phyloP scores from a whole-genome alignment of 345 rosid species.

The Rubroshorea leprosula region DNA sequence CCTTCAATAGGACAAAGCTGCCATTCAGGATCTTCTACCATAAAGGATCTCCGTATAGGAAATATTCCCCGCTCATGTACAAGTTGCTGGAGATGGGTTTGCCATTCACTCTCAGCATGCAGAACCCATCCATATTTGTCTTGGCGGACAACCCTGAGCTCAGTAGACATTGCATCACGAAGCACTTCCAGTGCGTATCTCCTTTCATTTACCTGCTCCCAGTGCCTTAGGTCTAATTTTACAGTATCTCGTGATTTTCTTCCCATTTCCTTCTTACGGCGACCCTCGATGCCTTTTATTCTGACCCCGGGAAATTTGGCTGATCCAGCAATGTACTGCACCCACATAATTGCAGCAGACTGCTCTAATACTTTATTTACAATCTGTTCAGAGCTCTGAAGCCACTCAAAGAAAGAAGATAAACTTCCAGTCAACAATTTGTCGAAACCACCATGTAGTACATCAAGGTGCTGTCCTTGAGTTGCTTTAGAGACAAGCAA shows the following conservation, averaged over 20 bases:
- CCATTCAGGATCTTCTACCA: constrained; percentile 76
- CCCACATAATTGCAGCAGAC: constrained; percentile 97
- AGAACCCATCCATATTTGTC: constrained; percentile 99
- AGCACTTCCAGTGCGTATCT: constrained; percentile 91
- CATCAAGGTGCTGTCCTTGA: constrained; percentile 77
- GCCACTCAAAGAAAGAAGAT: constrained; percentile 79
- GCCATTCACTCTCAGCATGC: constrained; percentile 99
- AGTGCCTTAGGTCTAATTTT: constrained; percentile 77
- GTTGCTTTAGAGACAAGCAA: constrained; percentile 81
- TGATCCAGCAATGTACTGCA: constrained; percentile 85
- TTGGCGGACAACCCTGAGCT: constrained; percentile 97
- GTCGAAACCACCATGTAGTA: constrained; percentile 94
- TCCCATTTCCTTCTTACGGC: constrained; percentile 89
- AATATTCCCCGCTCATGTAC: constrained; percentile 96
- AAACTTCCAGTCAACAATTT: constrained; percentile 74
- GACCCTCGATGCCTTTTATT: constrained; percentile 89
- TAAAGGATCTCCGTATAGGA: constrained; percentile 62
- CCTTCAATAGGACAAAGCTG: constrained; percentile 99
- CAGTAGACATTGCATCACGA: constrained; percentile 97
- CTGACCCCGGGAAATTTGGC: constrained; percentile 95
- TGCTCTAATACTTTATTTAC: constrained; percentile 89
- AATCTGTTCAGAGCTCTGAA: constrained; percentile 66
- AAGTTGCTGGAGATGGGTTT: constrained; percentile 92
- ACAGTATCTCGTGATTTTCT: constrained; percentile 77
- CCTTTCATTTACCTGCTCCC: constrained; percentile 94